Evolutionary conservation across 306 rosid species (phyloP).

Genomic region (Mimosa bimucronata): DNA sequence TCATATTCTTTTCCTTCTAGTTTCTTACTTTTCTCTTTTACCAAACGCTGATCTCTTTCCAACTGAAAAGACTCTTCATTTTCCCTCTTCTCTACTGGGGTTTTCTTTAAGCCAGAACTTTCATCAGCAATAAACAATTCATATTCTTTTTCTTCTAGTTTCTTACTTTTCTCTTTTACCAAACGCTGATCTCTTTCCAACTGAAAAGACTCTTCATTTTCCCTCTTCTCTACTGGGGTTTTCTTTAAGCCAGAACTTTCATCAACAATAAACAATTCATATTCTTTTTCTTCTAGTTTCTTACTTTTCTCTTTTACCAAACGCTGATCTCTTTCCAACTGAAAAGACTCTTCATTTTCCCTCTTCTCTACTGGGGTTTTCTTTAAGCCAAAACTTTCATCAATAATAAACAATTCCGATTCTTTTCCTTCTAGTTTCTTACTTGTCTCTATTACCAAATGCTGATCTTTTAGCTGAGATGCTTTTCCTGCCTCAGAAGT

Average conservation of each 20-base stretch:
- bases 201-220: background rate
- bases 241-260: background rate
- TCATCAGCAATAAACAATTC: too few relatives aligned
- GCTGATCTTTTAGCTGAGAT: background rate
- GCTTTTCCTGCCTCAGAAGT: background rate
- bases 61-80: background rate
- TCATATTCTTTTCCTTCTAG: background rate
- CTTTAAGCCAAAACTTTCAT: background rate
- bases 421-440: constrained; percentile 32
- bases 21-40: background rate
- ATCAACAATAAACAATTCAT: too few relatives aligned
- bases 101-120: background rate
- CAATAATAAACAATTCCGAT: background rate
- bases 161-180: background rate
- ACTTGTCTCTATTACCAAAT: background rate
- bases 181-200: background rate
- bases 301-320: too few relatives aligned
- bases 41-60: too few relatives aligned
- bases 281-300: background rate
- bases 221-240: background rate
- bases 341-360: background rate
- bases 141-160: background rate
- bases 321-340: background rate
- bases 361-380: background rate
- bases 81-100: background rate